Conservation (phyloP, 2,329 filamentous ascomycete species). For the Cadophora sp. region DNA sequence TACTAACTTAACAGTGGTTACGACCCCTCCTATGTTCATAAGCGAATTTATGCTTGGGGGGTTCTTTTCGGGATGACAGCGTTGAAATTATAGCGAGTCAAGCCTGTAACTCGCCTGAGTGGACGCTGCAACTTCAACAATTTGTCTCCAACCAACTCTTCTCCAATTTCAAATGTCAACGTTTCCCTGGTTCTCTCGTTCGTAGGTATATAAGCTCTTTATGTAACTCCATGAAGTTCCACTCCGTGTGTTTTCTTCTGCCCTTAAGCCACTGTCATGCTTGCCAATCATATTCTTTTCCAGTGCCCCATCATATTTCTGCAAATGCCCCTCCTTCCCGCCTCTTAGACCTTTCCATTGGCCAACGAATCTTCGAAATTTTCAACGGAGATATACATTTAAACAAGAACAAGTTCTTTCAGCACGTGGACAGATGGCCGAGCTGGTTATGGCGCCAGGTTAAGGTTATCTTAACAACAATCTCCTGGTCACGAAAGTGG, state of each 20-base stretch:
- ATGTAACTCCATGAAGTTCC: not conserved
- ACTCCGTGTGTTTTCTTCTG: not conserved
- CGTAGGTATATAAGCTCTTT: too few species aligned
- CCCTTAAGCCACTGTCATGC: not conserved
- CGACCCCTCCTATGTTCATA: not conserved
- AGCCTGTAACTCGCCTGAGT: not conserved
- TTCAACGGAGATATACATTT: not conserved
- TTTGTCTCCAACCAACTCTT: not conserved
- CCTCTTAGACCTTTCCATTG: not conserved
- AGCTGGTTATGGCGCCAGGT: conserved; percentile 13
- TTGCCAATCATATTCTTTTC: not conserved
- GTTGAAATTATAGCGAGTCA: not conserved
- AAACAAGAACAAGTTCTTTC: not conserved
- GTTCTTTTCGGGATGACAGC: not conserved
- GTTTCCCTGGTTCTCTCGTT: too few species aligned
- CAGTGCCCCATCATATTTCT: not conserved
- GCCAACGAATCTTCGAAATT: not conserved
- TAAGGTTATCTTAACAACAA: conserved; percentile 14
- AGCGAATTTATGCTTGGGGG: not conserved
- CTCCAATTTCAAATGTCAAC: not conserved
- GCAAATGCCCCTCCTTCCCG: not conserved
- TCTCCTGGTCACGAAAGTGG: conserved; percentile 15
- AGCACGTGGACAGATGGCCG: conserved; percentile 11
- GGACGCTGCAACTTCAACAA: too few species aligned
- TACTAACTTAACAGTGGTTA: not conserved